Conservation (phyloP, 148 eudicot species). For the Vaccinium darrowii region DNA sequence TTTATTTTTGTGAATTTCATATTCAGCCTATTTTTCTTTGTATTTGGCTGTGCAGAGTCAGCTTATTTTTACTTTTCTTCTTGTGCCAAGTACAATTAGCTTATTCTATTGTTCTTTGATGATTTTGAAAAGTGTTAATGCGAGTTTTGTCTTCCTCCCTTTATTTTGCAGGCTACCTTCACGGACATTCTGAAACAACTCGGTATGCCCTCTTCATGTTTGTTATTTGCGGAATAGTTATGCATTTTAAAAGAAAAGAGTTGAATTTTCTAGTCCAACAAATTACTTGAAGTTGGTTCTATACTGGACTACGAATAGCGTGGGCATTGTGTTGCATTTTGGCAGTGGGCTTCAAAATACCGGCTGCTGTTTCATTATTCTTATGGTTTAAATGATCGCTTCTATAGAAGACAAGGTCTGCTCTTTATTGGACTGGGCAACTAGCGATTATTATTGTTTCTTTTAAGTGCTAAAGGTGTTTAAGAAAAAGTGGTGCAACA, state of each 20-base stretch:
- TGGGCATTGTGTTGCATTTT: background rate
- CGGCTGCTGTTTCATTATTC: background rate
- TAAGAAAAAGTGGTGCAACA: background rate
- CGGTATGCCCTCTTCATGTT: slow-evolving; percentile 41
- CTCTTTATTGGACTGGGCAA: background rate
- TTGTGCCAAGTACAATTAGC: background rate
- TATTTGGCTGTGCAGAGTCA: background rate
- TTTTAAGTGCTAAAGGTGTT: background rate
- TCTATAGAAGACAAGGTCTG: background rate
- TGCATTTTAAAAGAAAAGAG: background rate
- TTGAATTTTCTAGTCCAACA: background rate
- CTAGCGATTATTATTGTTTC: background rate
- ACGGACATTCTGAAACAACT: slow-evolving; percentile 89
- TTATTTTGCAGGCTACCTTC: slow-evolving; percentile 83
- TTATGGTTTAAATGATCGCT: too few relatives aligned
- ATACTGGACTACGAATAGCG: background rate
- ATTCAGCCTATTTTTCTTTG: background rate
- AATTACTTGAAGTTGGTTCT: background rate
- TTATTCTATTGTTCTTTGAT: background rate
- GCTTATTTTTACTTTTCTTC: background rate
- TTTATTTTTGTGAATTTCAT: background rate
- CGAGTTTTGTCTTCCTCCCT: slow-evolving; percentile 2
- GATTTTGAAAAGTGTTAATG: background rate
- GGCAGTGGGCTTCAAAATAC: background rate
- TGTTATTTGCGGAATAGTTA: background rate